phyloP scores from a whole-genome alignment of 208 protist species.

The Porcisia hertigi region DNA sequence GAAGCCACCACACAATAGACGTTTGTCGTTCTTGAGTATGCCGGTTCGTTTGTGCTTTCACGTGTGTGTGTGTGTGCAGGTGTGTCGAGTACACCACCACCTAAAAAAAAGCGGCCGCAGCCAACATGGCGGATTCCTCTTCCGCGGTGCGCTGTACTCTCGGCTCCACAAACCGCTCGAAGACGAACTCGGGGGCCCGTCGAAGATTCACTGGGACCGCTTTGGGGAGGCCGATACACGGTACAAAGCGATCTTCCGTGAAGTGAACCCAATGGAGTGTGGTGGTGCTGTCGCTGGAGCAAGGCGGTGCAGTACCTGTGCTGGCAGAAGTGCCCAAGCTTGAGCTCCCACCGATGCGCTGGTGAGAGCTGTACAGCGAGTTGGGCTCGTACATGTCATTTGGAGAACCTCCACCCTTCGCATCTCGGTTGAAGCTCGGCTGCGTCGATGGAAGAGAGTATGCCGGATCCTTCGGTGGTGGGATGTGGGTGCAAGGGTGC shows the following conservation, averaged over 20 bases:
- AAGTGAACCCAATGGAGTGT: constrained; percentile 9
- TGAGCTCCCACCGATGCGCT: constrained; percentile 10
- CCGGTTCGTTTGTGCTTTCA: too few relatives aligned
- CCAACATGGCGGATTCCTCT: constrained; percentile 15
- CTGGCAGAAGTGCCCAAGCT: constrained; percentile 22
- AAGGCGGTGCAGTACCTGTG: background rate
- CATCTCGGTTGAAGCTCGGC: background rate
- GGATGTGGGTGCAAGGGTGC: background rate
- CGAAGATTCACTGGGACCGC: background rate
- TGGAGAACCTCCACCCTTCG: background rate
- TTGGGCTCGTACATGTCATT: constrained; percentile 14
- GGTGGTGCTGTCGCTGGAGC: constrained; percentile 5
- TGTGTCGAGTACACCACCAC: too few relatives aligned
- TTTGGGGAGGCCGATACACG: background rate
- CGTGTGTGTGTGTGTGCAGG: too few relatives aligned
- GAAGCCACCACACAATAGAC: too few relatives aligned
- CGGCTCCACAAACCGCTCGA: constrained; percentile 17
- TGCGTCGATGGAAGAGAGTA: background rate
- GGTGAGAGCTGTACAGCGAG: constrained; percentile 18
- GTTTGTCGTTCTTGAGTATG: too few relatives aligned
- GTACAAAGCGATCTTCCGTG: background rate
- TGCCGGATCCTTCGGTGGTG: background rate
- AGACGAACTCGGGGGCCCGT: background rate
- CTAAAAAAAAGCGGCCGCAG: constrained; percentile 5
- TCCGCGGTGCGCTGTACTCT: background rate